Percentiles rank a stretch among this genome's conserved stretches.
phyloP scores from a whole-genome alignment of 345 rosid genomes.

The Nephelium lappaceum region DNA sequence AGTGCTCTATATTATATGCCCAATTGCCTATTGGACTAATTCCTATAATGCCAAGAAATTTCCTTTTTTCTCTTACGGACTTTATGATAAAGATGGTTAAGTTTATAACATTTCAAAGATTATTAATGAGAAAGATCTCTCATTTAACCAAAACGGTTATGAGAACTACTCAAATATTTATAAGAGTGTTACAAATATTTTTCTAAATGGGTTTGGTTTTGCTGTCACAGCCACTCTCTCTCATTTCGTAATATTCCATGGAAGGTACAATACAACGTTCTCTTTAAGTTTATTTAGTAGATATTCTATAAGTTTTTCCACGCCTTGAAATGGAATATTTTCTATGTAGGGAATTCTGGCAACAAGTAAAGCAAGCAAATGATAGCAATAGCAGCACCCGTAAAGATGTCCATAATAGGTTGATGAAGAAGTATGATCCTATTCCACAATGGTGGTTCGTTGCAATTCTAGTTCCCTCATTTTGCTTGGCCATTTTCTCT shows the following conservation, averaged over 20 bases:
- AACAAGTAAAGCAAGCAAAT: slow-evolving; percentile 25
- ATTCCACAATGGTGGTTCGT: slow-evolving; percentile 52
- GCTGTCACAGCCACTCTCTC: slow-evolving; percentile 29
- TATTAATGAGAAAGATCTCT: not conserved
- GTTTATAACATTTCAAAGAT: not conserved
- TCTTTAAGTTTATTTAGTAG: too few relatives aligned
- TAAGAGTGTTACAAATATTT: slow-evolving; percentile 22
- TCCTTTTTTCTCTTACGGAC: too few relatives aligned
- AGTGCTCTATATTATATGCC: too few relatives aligned
- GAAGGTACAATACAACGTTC: too few relatives aligned
- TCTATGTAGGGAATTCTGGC: slow-evolving; percentile 23
- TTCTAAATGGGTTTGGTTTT: slow-evolving; percentile 25
- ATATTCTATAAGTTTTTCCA: too few relatives aligned
- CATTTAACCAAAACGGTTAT: slow-evolving; percentile 17
- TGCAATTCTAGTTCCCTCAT: too few relatives aligned
- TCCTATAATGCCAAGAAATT: too few relatives aligned
- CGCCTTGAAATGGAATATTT: too few relatives aligned
- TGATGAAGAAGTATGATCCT: slow-evolving; percentile 41
- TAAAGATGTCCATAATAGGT: slow-evolving; percentile 39
- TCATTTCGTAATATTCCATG: slow-evolving; percentile 20
- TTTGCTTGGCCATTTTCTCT: too few relatives aligned
- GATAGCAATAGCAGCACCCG: not conserved
- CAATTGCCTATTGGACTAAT: too few relatives aligned
- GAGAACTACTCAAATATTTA: slow-evolving; percentile 28
- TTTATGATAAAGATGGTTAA: too few relatives aligned